Evolutionary conservation across 129 eudicot species (phyloP).

Genomic region (Centaurea solstitialis): DNA sequence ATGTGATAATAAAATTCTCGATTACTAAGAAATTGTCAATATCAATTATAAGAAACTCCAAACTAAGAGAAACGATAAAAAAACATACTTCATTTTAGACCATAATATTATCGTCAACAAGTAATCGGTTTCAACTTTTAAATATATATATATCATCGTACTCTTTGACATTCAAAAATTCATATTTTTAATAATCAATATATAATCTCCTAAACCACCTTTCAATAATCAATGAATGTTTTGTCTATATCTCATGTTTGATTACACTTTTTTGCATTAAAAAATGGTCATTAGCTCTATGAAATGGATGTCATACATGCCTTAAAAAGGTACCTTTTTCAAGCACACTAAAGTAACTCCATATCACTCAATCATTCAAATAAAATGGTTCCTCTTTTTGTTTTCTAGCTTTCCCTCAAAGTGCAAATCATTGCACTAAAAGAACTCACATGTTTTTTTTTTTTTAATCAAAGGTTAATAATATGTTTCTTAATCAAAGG

Average conservation of each 20-base stretch:
- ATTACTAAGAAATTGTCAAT: too few species aligned
- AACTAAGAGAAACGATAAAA: too few species aligned
- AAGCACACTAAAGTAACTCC: background rate
- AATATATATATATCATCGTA: too few species aligned
- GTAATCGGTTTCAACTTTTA: too few species aligned
- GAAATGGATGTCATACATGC: background rate
- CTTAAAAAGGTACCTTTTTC: background rate
- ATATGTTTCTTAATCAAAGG: too few species aligned
- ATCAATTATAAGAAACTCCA: too few species aligned
- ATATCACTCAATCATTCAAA: background rate
- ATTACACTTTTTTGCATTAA: background rate
- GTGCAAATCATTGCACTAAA: conserved; percentile 9
- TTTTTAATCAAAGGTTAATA: too few species aligned
- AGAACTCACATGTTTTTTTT: background rate
- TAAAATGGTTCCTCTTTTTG: conserved; percentile 5
- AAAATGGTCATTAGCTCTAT: background rate
- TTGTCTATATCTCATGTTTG: background rate
- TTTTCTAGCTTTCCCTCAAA: conserved; percentile 4
- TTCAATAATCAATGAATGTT: background rate
- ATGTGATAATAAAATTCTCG: too few species aligned
- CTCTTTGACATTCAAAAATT: too few species aligned
- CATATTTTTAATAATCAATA: too few species aligned
- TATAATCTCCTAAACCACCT: background rate
- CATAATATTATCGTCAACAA: too few species aligned
- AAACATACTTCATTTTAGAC: too few species aligned